These are phyloP conservation scores for Aspergillus fijiensis DNA, from an alignment of 2,329 filamentous ascomycete species.

Conservation along the genomic window DNA sequence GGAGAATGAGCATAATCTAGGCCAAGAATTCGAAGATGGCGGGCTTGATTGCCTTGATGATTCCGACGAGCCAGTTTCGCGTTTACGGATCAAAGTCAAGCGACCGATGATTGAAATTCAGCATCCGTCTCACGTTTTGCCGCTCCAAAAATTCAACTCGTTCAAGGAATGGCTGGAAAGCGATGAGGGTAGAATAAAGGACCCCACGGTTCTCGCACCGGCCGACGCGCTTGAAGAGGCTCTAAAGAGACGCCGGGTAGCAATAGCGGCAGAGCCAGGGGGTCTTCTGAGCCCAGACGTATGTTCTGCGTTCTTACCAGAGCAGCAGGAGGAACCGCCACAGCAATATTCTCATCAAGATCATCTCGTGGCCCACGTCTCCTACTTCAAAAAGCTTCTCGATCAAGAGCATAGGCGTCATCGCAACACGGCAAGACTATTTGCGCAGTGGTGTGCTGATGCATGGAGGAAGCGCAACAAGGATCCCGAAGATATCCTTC, in stretches of 20 bases:
- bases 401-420: slow-evolving; percentile 76
- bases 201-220: slow-evolving; percentile 51
- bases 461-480: slow-evolving; percentile 45
- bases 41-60: slow-evolving; percentile 22
- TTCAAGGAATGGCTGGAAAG: slow-evolving; percentile 65
- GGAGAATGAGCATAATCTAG: background rate
- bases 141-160: slow-evolving; percentile 48
- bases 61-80: slow-evolving; percentile 29
- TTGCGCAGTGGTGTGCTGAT: slow-evolving; percentile 59
- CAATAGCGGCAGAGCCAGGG: slow-evolving; percentile 71
- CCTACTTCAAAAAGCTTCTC: slow-evolving; percentile 79
- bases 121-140: slow-evolving; percentile 53
- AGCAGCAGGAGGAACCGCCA: slow-evolving; percentile 70
- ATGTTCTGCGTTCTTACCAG: slow-evolving; percentile 72
- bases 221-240: slow-evolving; percentile 69
- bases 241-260: slow-evolving; percentile 64
- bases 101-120: slow-evolving; percentile 52
- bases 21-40: slow-evolving; percentile 12
- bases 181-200: slow-evolving; percentile 48
- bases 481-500: slow-evolving; percentile 70
- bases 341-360: slow-evolving; percentile 85
- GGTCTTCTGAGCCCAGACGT: slow-evolving; percentile 69
- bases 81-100: slow-evolving; percentile 51
- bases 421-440: slow-evolving; percentile 69
- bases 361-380: slow-evolving; percentile 75